These are phyloP conservation scores for Reticulascus tulasneorum DNA, from an alignment of 2,329 filamentous ascomycete genomes.

Conservation along the genomic window DNA sequence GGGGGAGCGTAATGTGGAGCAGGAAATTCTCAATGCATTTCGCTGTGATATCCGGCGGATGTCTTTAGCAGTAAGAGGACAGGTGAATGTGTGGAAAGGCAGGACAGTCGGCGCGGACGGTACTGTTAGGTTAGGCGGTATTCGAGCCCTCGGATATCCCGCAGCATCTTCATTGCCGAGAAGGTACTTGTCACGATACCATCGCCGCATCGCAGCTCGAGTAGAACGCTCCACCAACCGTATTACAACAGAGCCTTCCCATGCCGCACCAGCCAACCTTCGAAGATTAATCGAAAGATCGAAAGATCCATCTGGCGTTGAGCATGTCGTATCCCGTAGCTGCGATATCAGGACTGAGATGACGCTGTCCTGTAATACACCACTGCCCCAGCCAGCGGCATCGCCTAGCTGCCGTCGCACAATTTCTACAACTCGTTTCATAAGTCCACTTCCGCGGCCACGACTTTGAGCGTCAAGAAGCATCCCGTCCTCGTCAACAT, in stretches of 20 bases:
- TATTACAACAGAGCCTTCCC: slow-evolving; percentile 84
- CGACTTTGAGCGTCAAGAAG: slow-evolving; percentile 67
- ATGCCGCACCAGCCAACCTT: slow-evolving; percentile 68
- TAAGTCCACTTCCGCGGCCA: slow-evolving; percentile 69
- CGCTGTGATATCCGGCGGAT: slow-evolving; percentile 92
- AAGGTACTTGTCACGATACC: slow-evolving; percentile 82
- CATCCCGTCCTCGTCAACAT: slow-evolving; percentile 82
- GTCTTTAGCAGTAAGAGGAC: slow-evolving; percentile 83
- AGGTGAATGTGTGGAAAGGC: slow-evolving; percentile 97
- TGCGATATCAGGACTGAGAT: slow-evolving; percentile 49
- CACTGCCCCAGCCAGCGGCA: slow-evolving; percentile 79
- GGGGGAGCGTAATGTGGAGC: slow-evolving; percentile 77
- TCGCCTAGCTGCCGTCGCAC: slow-evolving; percentile 84
- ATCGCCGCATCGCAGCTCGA: slow-evolving; percentile 73
- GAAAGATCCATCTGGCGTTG: slow-evolving; percentile 26
- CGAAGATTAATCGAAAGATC: slow-evolving; percentile 37
- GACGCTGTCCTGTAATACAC: slow-evolving; percentile 56
- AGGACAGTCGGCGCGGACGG: slow-evolving; percentile 90
- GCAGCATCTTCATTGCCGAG: slow-evolving; percentile 50
- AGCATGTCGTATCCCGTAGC: slow-evolving; percentile 35
- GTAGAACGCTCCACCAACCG: slow-evolving; percentile 80
- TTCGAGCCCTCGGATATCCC: slow-evolving; percentile 67
- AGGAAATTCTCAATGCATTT: slow-evolving; percentile 89
- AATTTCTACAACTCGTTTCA: slow-evolving; percentile 85
- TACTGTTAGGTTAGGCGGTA: slow-evolving; percentile 69